A percentile compares a stretch with the other conserved stretches of the same genome.
Evolutionary conservation across 345 rosid species (phyloP).

Genomic region (Chamaenerion angustifolium): DNA sequence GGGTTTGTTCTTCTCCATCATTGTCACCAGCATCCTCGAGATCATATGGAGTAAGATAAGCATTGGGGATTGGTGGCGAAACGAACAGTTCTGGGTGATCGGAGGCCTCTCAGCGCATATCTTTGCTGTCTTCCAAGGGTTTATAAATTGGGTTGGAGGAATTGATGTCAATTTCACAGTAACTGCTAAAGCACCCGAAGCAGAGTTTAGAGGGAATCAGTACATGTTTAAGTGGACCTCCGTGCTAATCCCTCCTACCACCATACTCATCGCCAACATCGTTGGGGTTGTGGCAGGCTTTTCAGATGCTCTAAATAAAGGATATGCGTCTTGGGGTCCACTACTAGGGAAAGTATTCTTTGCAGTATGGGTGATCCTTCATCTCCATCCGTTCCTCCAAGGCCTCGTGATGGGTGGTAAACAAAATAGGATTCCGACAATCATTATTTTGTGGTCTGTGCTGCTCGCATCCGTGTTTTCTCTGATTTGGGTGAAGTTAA

Average conservation of each 20-base stretch:
- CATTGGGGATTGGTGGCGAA: conserved; percentile 91
- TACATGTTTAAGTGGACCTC: conserved; percentile 93
- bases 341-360: conserved; percentile 91
- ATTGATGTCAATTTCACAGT: conserved; percentile 95
- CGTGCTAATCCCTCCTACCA: conserved; percentile 78
- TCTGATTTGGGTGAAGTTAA: conserved; percentile 86
- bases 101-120: conserved; percentile 98
- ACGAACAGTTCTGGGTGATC: conserved; percentile 96
- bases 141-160: conserved; percentile 83
- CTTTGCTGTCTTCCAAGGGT: conserved; percentile 91
- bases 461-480: conserved; percentile 89
- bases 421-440: conserved; percentile 91
- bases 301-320: conserved; percentile 94
- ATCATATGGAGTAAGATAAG: conserved; percentile 93
- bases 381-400: conserved; percentile 95
- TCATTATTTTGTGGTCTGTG: conserved; percentile 92
- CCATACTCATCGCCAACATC: conserved; percentile 66
- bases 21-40: conserved; percentile 72
- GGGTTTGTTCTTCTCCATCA: conserved; percentile 85
- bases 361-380: conserved; percentile 91
- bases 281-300: conserved; percentile 99
- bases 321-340: conserved; percentile 96
- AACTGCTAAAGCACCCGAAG: conserved; percentile 85
- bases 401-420: conserved; percentile 85
- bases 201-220: conserved; percentile 45